Evolutionary conservation across 2,329 filamentous ascomycete species (phyloP).

Genomic region (Fusarium coffeatum): DNA sequence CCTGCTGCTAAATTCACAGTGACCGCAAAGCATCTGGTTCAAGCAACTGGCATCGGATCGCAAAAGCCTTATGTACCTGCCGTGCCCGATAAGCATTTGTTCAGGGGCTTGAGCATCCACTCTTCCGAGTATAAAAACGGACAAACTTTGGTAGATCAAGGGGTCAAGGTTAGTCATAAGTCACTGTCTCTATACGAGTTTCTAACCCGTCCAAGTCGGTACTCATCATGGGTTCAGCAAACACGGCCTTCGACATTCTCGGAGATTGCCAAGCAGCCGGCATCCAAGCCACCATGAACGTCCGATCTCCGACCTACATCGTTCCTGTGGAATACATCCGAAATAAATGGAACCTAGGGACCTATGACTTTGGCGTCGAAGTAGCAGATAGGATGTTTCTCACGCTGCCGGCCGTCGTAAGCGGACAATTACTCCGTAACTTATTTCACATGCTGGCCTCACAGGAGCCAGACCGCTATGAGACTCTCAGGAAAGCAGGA

Average conservation of each 20-base stretch:
- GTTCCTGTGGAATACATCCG: conserved; percentile 24
- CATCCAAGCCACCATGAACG: conserved; percentile 5
- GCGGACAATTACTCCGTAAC: conserved; percentile 10
- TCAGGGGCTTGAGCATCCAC: conserved; percentile 28
- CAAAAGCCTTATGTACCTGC: conserved; percentile 21
- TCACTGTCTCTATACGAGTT: rapidly evolving
- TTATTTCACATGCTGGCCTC: conserved; percentile 21
- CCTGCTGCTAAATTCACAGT: background rate
- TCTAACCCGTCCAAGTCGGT: conserved; percentile 18
- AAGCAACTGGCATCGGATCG: conserved; percentile 29
- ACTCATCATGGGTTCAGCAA: conserved; percentile 30
- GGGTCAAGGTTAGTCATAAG: conserved; percentile 6
- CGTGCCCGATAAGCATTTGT: background rate
- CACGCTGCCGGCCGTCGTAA: conserved; percentile 3
- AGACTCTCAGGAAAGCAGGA: background rate
- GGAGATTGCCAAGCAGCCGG: conserved; percentile 19
- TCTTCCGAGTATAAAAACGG: conserved; percentile 20
- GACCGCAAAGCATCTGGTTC: conserved; percentile 18
- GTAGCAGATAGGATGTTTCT: conserved; percentile 19
- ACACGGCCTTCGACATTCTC: conserved; percentile 32
- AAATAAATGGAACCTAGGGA: conserved; percentile 6
- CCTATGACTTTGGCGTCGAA: conserved; percentile 18
- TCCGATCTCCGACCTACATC: conserved; percentile 35
- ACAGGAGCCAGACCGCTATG: conserved; percentile 23
- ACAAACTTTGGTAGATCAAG: background rate